Evolutionary conservation across 768 basidiomycete species (phyloP).

Genomic region (Gautieria morchelliformis): DNA sequence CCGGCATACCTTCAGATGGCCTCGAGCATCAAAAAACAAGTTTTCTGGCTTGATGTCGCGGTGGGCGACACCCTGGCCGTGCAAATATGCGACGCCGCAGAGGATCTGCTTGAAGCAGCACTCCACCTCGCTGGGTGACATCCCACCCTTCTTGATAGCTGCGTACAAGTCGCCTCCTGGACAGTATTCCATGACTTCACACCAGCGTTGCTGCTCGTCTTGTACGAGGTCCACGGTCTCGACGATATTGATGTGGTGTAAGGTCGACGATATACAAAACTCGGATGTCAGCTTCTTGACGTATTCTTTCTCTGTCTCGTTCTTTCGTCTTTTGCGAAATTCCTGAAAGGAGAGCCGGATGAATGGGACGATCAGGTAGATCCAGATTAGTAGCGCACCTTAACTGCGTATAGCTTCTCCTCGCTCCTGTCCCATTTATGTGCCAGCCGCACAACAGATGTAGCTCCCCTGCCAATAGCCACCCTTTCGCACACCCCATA

Average conservation of each 20-base stretch:
- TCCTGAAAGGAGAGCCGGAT: constrained; percentile 44
- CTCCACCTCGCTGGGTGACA: constrained; percentile 88
- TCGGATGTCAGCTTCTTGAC: constrained; percentile 99
- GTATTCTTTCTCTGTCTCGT: constrained; percentile 98
- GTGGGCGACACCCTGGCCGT: constrained; percentile 95
- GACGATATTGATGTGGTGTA: constrained; percentile 91
- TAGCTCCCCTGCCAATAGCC: constrained; percentile 98
- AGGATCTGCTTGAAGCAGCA: constrained; percentile 98
- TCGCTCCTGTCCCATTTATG: constrained; percentile 98
- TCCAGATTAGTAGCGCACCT: constrained; percentile 44
- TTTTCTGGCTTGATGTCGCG: constrained; percentile 99
- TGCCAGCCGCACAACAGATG: constrained; percentile 88
- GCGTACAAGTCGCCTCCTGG: constrained; percentile 97
- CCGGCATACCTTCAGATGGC: constrained; percentile 76
- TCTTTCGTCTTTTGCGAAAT: constrained; percentile 96
- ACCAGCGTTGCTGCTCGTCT: constrained; percentile 94
- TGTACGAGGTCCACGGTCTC: constrained; percentile 99
- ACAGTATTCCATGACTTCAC: constrained; percentile 99
- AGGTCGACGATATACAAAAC: constrained; percentile 94
- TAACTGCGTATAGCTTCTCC: constrained; percentile 97
- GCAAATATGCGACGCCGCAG: constrained; percentile 79
- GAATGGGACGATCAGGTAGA: not conserved
- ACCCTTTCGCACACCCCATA: constrained; percentile 96
- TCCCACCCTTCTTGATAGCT: constrained; percentile 94
- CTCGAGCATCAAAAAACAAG: constrained; percentile 84